These are phyloP conservation scores for Diaporthe vexans DNA, from an alignment of 2,329 filamentous ascomycete species.

Conservation along the genomic window DNA sequence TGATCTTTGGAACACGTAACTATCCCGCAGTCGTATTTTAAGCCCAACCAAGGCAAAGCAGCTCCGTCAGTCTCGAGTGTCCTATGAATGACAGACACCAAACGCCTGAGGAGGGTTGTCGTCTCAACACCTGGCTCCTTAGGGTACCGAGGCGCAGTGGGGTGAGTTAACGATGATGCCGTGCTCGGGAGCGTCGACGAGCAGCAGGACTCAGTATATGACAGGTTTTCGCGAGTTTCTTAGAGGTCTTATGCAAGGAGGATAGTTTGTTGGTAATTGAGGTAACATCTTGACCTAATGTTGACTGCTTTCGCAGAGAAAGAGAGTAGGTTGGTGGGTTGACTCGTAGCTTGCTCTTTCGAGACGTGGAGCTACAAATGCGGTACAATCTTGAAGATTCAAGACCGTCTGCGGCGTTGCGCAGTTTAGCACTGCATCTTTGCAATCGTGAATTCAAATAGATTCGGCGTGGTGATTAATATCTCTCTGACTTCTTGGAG, in stretches of 20 bases:
- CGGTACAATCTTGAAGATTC: constrained; percentile 34
- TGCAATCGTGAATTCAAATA: neutral
- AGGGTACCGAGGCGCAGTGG: neutral
- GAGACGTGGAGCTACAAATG: constrained; percentile 30
- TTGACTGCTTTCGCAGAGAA: constrained; percentile 35
- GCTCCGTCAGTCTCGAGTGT: neutral
- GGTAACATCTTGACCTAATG: constrained; percentile 55
- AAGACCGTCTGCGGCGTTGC: constrained; percentile 37
- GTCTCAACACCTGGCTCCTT: neutral
- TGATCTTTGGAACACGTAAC: constrained; percentile 22
- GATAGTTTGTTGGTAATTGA: constrained; percentile 49
- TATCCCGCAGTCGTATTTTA: constrained; percentile 4
- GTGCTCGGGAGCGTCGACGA: neutral
- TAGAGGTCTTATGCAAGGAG: constrained; percentile 11
- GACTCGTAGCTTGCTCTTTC: constrained; percentile 11
- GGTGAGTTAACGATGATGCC: neutral
- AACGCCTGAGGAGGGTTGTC: neutral
- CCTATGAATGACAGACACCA: neutral
- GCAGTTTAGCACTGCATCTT: constrained; percentile 33
- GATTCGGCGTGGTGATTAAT: neutral
- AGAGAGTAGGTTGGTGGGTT: neutral
- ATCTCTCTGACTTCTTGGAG: neutral
- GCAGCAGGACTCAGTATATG: constrained; percentile 30
- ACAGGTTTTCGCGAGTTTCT: constrained; percentile 43
- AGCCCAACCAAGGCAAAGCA: neutral